Evolutionary conservation across 139 green algal genomes (phyloP).

Genomic region (Picochlorum sp.): DNA sequence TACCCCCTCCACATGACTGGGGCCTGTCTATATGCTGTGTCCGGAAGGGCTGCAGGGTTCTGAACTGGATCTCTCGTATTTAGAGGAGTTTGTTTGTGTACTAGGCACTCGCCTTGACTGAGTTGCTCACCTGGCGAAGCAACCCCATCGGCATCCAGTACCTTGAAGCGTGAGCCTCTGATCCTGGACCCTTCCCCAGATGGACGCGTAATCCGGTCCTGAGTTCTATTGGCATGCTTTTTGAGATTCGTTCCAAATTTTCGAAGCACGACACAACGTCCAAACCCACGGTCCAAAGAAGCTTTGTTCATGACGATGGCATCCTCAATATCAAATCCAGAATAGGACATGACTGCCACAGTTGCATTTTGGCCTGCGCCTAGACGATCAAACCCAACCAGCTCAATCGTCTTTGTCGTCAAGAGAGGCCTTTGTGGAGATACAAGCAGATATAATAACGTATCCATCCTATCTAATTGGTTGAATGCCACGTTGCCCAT

Average conservation of each 20-base stretch:
- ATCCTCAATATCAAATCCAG: slow-evolving; percentile 90
- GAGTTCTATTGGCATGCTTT: slow-evolving; percentile 87
- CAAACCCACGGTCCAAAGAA: slow-evolving; percentile 92
- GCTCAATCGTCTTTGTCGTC: slow-evolving; percentile 93
- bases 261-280: slow-evolving; percentile 90
- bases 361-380: slow-evolving; percentile 96
- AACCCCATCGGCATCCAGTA: slow-evolving; percentile 88
- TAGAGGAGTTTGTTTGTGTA: slow-evolving; percentile 87
- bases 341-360: slow-evolving; percentile 97
- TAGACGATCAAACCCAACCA: slow-evolving; percentile 87
- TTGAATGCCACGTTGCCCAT: slow-evolving; percentile 99
- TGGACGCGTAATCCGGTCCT: slow-evolving; percentile 56
- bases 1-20: slow-evolving; percentile 63
- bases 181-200: slow-evolving; percentile 23
- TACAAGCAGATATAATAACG: slow-evolving; percentile 91
- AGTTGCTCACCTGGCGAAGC: slow-evolving; percentile 76
- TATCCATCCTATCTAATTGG: slow-evolving; percentile 89
- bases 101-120: slow-evolving; percentile 57
- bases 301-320: slow-evolving; percentile 98
- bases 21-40: slow-evolving; percentile 38
- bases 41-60: slow-evolving; percentile 51
- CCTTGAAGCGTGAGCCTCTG: slow-evolving; percentile 20
- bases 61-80: slow-evolving; percentile 70
- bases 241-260: slow-evolving; percentile 68
- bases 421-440: slow-evolving; percentile 95